Evolutionary conservation across 78 protist genomes (phyloP), one percentile per base, ranked within the genome.

Genomic region (Anaeramoeba flamelloides): DNA sequence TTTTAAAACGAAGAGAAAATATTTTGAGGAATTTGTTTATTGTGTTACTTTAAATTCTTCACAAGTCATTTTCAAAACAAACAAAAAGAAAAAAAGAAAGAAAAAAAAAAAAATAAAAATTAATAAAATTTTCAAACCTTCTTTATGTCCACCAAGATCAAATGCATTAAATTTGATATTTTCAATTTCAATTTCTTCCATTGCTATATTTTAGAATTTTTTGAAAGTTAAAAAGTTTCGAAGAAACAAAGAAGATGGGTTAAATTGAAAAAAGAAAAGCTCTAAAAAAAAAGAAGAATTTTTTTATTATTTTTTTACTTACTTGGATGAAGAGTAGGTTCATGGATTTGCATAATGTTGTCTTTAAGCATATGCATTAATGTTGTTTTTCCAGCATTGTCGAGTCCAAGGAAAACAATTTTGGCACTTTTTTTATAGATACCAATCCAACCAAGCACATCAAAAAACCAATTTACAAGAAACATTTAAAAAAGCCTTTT

Each of bases 331-430:
- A 86, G 87, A 8, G 98, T 94, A 38, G 98, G 98, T 2, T 83
- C 41, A 76, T 81, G 90, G 41, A 81, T 84, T 22, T 90, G 81
- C 8, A 92, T 75, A 74, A 91, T 85, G 82, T 89, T 95, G 74
- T 91, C 90, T 86, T 92, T 91, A 4, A 98, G 85, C 81, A 90
- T 88, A 86, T 96, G 96, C 38, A 98, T 80, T 12, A 98, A 90
- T 1, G 99, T 98, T 36, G 99, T 98, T 85, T 98, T 98, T 26
- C 99, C 99, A 2, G 99, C 99, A 53, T 94, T 94, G 90, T 98
- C 99, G 33, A 98, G 85, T 36, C 99, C 99, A 8, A 98, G 90
- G 83, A 98, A 97, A n/a, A 98, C 86, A 77, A 98, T 90, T 77
- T 92, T 92, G 77, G 95, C 99, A 34, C 53, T 79, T 89, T 97